These are phyloP conservation scores for Botryotinia convoluta DNA, from an alignment of 2,329 filamentous ascomycete genomes.

Conservation along the genomic window DNA sequence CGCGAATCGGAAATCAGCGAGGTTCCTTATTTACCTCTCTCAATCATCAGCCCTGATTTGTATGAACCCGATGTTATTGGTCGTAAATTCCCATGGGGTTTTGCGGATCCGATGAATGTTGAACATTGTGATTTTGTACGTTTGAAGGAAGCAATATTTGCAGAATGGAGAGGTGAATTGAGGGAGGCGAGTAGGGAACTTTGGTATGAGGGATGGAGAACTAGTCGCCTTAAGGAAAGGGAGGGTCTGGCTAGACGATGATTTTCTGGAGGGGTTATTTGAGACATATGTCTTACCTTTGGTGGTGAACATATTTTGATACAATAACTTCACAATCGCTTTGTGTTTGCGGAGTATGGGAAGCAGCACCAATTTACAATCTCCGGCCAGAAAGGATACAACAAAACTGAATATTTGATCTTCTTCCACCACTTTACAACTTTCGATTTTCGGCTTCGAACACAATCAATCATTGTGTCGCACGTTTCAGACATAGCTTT, in stretches of 20 bases:
- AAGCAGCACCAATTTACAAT: background rate
- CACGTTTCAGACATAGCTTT: conserved; percentile 1
- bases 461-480: background rate
- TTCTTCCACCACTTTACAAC: background rate
- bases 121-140: conserved; percentile 92
- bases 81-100: conserved; percentile 92
- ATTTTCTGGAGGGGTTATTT: conserved; percentile 17
- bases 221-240: conserved; percentile 51
- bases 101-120: conserved; percentile 87
- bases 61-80: conserved; percentile 80
- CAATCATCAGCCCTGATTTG: conserved; percentile 88
- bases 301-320: background rate
- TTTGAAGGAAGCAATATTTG: conserved; percentile 88
- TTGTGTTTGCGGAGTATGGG: background rate
- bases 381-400: background rate
- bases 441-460: background rate
- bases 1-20: conserved; percentile 49
- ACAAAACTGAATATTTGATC: background rate
- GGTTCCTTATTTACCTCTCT: conserved; percentile 76
- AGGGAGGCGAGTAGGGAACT: conserved; percentile 86
- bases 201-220: conserved; percentile 97
- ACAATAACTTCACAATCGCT: background rate
- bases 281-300: conserved; percentile 14
- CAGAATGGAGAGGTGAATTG: conserved; percentile 87
- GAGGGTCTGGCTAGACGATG: conserved; percentile 31